Percentiles rank a stretch among this genome's conserved stretches.
Evolutionary conservation across 2,329 filamentous ascomycete species (phyloP).

Genomic region (Aspergillus candidus): DNA sequence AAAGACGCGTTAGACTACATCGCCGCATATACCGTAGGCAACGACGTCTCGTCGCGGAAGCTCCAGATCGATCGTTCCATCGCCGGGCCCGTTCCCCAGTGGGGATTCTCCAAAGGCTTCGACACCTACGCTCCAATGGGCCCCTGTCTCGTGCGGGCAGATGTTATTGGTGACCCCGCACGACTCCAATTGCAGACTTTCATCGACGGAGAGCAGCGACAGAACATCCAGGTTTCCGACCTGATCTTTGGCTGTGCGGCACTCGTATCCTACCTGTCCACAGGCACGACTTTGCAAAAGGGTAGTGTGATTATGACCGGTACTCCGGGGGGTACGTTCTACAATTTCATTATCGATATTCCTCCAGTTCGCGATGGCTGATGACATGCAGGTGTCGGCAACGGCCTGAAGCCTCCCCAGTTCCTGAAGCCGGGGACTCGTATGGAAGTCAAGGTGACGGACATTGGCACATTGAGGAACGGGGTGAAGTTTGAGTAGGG

Average conservation of each 20-base stretch:
- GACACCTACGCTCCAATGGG: slow-evolving; percentile 36
- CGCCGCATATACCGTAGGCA: slow-evolving; percentile 30
- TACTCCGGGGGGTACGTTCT: slow-evolving; percentile 21
- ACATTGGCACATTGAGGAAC: neutral
- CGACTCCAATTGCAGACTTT: slow-evolving; percentile 27
- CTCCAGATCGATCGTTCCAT: slow-evolving; percentile 23
- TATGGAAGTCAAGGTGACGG: neutral
- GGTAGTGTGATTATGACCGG: slow-evolving; percentile 40
- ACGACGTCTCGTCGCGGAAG: slow-evolving; percentile 28
- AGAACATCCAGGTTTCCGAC: slow-evolving; percentile 34
- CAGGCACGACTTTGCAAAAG: slow-evolving; percentile 34
- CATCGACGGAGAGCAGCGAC: slow-evolving; percentile 34
- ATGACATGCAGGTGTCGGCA: neutral
- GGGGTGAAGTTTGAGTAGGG: neutral
- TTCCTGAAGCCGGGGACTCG: neutral
- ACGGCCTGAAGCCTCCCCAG: neutral
- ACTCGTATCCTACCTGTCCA: slow-evolving; percentile 30
- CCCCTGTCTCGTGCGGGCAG: slow-evolving; percentile 29
- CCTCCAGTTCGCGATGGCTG: no score
- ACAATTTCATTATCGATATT: no score
- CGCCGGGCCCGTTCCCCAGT: slow-evolving; percentile 25
- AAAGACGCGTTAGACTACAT: slow-evolving; percentile 22
- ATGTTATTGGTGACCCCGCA: slow-evolving; percentile 27
- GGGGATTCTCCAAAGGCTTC: slow-evolving; percentile 38
- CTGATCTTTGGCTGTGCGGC: slow-evolving; percentile 34